Evolutionary conservation across 2,329 filamentous ascomycete genomes (phyloP).

Genomic region (Verticillium albo-atrum): DNA sequence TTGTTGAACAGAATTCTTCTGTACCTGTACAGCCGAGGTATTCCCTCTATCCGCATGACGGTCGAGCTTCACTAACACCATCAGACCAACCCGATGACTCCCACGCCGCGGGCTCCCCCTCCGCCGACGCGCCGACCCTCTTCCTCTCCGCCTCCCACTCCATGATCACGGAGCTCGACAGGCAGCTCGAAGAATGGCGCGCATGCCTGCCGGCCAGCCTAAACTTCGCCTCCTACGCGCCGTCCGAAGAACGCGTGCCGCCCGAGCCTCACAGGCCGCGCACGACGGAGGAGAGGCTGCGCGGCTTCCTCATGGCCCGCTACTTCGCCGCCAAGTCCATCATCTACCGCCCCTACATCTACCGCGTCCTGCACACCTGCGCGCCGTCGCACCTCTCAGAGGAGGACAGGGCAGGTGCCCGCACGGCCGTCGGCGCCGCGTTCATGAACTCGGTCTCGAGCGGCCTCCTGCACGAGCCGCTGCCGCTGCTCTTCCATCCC

Average conservation of each 20-base stretch:
- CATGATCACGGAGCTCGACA: constrained; percentile 3
- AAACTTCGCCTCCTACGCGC: neutral
- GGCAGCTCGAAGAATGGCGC: constrained; percentile 7
- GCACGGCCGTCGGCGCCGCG: neutral
- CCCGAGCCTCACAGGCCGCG: neutral
- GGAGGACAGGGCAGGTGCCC: neutral
- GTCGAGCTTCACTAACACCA: neutral
- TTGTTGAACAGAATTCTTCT: constrained; percentile 4
- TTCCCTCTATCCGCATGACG: neutral
- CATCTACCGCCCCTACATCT: constrained; percentile 3
- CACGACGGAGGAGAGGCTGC: constrained; percentile 1
- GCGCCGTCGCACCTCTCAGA: neutral
- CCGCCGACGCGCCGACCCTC: neutral
- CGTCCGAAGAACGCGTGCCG: neutral
- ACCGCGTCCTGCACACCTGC: neutral
- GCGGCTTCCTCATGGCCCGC: constrained; percentile 3
- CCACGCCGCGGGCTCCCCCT: neutral
- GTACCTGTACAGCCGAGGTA: constrained; percentile 4
- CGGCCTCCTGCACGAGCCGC: neutral
- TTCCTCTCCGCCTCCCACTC: constrained; percentile 1
- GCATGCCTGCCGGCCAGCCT: neutral
- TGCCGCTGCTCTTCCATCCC: neutral
- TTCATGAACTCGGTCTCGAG: neutral
- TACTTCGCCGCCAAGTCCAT: constrained; percentile 8
- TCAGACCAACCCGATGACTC: neutral